Base-by-base conservation (phyloP, 768 basidiomycete genomes). In the Trametes villosa region DNA sequence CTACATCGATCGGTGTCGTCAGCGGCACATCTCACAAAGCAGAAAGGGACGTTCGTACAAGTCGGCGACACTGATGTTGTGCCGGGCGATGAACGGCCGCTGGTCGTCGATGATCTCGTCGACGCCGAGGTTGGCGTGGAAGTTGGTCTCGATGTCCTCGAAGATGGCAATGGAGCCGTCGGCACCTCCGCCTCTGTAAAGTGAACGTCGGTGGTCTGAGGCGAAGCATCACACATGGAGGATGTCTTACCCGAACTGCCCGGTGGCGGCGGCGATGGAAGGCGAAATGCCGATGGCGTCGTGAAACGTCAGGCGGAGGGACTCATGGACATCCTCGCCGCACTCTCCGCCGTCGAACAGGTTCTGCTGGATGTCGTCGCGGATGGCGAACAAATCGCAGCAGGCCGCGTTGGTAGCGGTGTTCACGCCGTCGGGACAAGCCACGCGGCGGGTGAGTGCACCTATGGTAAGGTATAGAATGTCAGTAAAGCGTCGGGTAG, bases 111-210 rank as follows among this genome's bases (percentile, higher is more conserved):
- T 63, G 53, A 65, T 67, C 48, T 69, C 68, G 40, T 69, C 68
- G 33, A 69, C 66, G 48, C 64, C 64, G 31, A 36, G 30, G 65
- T 83, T 83, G 6, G 80, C 79, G 24, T 71, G 68, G 70, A 78
- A 83, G 11, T 67, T 61, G 20, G 75, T 69, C 64, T 82, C 82
- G 40, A 76, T 75, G 18, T 75, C 71, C 34, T 69, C 68, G 68
- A 83, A 83, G 4, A 72, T 69, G 60, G 81, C 74, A 61, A 83
- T 77, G 4, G 81, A 82, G 24, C 81, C 83, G 57, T 83, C 82
- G 44, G 71, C 72, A 8, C 74, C 74, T 34, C 68, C 69, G 40
- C 74, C 71, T 13, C 64, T 68, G 53, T 34, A 27, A 17, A 61
- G 5, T 15, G 18, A 9, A 18, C 0, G 24, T 27, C n/a, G 31